These are phyloP conservation scores for Aristolochia fimbriata DNA, from an alignment of 164 flowering plant genomes.

Conservation along the genomic window DNA sequence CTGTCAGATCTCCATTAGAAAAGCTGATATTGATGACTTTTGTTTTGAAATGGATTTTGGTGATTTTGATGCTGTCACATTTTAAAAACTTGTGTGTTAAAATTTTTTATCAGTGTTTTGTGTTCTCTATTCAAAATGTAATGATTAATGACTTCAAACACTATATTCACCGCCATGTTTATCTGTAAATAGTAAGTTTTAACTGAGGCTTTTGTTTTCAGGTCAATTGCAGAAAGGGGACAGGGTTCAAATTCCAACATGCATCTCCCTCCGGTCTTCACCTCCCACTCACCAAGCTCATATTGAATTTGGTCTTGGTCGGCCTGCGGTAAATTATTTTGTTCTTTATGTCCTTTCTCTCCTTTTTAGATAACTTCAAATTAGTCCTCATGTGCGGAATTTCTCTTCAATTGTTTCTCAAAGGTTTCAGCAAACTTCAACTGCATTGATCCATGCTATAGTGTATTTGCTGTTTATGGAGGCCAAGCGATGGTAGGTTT, in stretches of 20 bases:
- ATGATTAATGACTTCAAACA: too few relatives aligned
- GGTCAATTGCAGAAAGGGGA: background rate
- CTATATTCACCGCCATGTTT: too few relatives aligned
- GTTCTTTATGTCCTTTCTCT: background rate
- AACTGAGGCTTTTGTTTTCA: too few relatives aligned
- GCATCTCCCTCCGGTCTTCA: slow-evolving; percentile 28
- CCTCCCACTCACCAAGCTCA: slow-evolving; percentile 26
- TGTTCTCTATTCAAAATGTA: too few relatives aligned
- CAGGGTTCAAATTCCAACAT: slow-evolving; percentile 15
- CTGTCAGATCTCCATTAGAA: too few relatives aligned
- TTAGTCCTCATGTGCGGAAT: background rate
- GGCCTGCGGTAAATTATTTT: slow-evolving; percentile 38
- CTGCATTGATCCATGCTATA: slow-evolving; percentile 43
- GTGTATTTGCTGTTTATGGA: slow-evolving; percentile 49
- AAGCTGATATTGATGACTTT: too few relatives aligned
- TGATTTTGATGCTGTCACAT: too few relatives aligned
- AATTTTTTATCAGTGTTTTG: too few relatives aligned
- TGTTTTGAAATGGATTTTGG: too few relatives aligned
- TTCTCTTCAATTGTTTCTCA: slow-evolving; percentile 7
- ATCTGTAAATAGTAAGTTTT: too few relatives aligned
- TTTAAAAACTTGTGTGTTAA: too few relatives aligned
- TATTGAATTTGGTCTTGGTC: slow-evolving; percentile 54
- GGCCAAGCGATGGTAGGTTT: slow-evolving; percentile 45
- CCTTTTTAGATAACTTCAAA: background rate
- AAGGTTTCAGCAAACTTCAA: slow-evolving; percentile 54